Base-by-base conservation (phyloP, 179 eudicot genomes). In the Nepenthes alata region DNA sequence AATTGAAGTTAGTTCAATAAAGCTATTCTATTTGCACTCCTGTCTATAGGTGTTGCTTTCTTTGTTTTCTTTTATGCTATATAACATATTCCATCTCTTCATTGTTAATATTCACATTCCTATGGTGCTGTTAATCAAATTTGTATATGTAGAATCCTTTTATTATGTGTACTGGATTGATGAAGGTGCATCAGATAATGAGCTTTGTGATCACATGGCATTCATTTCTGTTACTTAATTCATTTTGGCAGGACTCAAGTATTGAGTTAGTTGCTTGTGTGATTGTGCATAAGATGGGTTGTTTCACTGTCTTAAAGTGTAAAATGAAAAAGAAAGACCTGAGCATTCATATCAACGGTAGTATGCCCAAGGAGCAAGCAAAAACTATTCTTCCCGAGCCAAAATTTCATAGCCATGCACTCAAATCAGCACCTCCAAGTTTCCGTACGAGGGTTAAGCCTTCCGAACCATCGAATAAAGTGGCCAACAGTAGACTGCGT, bases 351-450 rank as follows among this genome's bases (percentile, higher is more conserved):
- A 74, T 65, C 1, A 83, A 76, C 51, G 84, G 82, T 12, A 80
- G 77, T 14, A 74, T 80, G 34, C 85, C 88, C 44, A 93, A 81
- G 66, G 95, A 89, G 50, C 76, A 69, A 59, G 67, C 95, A 38
- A 81, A 85, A 16, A 77, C 93, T 55, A 63, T 79, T 15, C 83
- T 93, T 51, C 98, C 96, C 5, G 90, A 83, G 67, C 98, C 93
- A 35, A 81, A 71, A 59, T 53, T 55, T 37, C 67, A 63, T 39
- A 67, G 64, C 52, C 84, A 87, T 54, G 68, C 80, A 8, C 70
- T 91, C 35, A 91, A 89, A 56, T 93, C 95, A 1, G 95, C 95
- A 49, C 96, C 98, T 44, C 85, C 98, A 12, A 89, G 97, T 67
- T 89, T 93, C 66, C 78, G 76, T 52, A 78, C 71, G 45, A 55